Evolutionary conservation across 1,139 yeast genomes (phyloP).

Genomic region (Suhomyces ambrosiae): DNA sequence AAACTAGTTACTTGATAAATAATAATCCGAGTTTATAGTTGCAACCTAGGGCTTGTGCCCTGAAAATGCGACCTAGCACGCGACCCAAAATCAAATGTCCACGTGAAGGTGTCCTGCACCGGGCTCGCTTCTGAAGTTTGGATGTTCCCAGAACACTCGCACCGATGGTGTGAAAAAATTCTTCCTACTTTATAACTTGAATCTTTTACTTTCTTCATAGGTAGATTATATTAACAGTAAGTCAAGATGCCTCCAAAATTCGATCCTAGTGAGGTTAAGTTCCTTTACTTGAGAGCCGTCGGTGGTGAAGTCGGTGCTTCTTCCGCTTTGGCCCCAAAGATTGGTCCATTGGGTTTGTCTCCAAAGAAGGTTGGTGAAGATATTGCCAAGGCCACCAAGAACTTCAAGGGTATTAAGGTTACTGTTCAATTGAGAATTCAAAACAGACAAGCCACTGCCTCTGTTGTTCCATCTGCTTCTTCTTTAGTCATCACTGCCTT

Average conservation of each 20-base stretch:
- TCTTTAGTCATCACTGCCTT: conserved; percentile 98
- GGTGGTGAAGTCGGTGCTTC: conserved; percentile 99
- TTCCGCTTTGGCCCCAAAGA: conserved; percentile 99
- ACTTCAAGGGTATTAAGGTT: conserved; percentile 98
- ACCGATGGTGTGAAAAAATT: conserved; percentile 11
- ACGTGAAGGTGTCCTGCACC: conserved; percentile 7
- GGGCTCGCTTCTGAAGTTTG: neutral
- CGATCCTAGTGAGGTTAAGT: conserved; percentile 98
- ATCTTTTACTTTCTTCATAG: conserved; percentile 10
- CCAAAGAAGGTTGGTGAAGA: conserved; percentile 99
- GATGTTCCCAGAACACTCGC: conserved; percentile 2
- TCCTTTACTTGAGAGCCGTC: conserved; percentile 98
- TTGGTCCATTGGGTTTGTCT: conserved; percentile 99
- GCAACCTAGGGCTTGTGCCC: conserved; percentile 12
- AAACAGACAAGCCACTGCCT: conserved; percentile 99
- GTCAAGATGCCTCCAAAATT: conserved; percentile 88
- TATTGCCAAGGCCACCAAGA: conserved; percentile 99
- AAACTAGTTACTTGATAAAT: no score
- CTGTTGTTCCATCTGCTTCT: conserved; percentile 99
- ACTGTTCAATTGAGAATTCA: conserved; percentile 98
- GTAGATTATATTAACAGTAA: conserved; percentile 15
- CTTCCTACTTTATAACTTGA: conserved; percentile 7
- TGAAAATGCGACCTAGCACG: neutral
- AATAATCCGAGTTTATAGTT: neutral
- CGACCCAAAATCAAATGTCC: neutral